Evolutionary conservation across 163 green algal genomes (phyloP), one percentile per base, ranked within the genome.

Genomic region (Chloroidium sp.): DNA sequence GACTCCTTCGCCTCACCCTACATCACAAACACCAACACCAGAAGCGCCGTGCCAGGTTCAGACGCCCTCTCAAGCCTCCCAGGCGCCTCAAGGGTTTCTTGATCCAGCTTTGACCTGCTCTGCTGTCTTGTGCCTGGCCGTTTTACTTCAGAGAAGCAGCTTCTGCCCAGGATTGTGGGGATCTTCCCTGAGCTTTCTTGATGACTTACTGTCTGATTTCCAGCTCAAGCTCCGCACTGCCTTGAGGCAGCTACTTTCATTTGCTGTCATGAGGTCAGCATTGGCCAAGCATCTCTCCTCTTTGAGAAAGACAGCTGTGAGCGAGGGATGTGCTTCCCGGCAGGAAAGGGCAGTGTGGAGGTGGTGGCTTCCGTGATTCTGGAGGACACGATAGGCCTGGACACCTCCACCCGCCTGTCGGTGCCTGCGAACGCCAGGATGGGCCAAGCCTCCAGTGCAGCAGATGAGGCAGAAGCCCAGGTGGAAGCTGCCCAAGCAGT

Each of bases 1-100:
- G 87, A 93, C 61, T 82, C 74, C 2, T 95, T 95, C 76, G 61
- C 81, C 0, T 93, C 90, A 4, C 91, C 91, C 0, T 85, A 88
- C 76, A 84, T 58, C 36, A n/a, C 76, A 2, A 58, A 13, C n/a
- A 57, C 67, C 59, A 69, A 4, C 74, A 62, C 61, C 8, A 57
- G 36, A 10, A 14, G 64, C 62, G 69, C 2, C 36, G 61, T 62
- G 4, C 0, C 59, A 62, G 2, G 72, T n/a, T 4, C 12, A 6
- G 12, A 75, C 12, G 36, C 1, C 1, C 8, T 60, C 36, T 10
- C 77, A 64, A 2, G 0, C 2, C 57, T 72, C 64, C 64, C 36
- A 36, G 36, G 36, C 36, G 36, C 36, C 36, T 36, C 36, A 36
- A 36, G 36, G 36, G 36, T 36, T 36, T 36, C 36, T 36, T 36